Percentiles rank a stretch among this genome's conserved stretches.
These are phyloP conservation scores for Rhizophagus sp. DNA, from an alignment of 192 early-diverging fungal species.

Conservation along the genomic window DNA sequence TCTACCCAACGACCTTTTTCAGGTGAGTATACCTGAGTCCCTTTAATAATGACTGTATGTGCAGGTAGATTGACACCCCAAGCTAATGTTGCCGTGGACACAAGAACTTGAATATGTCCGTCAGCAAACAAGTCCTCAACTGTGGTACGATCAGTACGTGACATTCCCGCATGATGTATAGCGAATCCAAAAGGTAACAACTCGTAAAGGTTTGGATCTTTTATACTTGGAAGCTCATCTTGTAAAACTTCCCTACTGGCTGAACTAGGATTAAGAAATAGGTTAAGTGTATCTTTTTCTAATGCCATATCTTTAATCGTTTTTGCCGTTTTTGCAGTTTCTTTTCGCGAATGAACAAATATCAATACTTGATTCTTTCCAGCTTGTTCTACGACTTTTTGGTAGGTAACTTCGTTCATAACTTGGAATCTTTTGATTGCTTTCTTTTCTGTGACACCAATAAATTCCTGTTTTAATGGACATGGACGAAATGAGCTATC, in stretches of 20 bases:
- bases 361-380: slow-evolving; percentile 85
- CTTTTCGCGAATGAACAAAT: slow-evolving; percentile 97
- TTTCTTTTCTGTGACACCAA: slow-evolving; percentile 97
- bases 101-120: slow-evolving; percentile 88
- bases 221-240: slow-evolving; percentile 75
- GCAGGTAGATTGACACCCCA: slow-evolving; percentile 99
- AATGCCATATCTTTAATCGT: slow-evolving; percentile 91
- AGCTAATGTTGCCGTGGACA: slow-evolving; percentile 95
- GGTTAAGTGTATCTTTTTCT: slow-evolving; percentile 80
- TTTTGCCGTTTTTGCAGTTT: slow-evolving; percentile 94
- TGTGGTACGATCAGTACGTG: slow-evolving; percentile 83
- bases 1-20: slow-evolving; percentile 97
- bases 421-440: slow-evolving; percentile 88
- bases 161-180: slow-evolving; percentile 97
- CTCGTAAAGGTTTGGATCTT: slow-evolving; percentile 85
- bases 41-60: slow-evolving; percentile 97
- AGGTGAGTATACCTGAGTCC: slow-evolving; percentile 95
- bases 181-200: slow-evolving; percentile 94
- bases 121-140: slow-evolving; percentile 94
- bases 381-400: slow-evolving; percentile 86
- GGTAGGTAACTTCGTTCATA: slow-evolving; percentile 97
- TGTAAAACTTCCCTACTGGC: slow-evolving; percentile 83
- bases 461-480: slow-evolving; percentile 94
- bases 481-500: slow-evolving; percentile 91
- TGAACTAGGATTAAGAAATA: slow-evolving; percentile 82